Evolutionary conservation across 2,329 filamentous ascomycete genomes (phyloP).

Genomic region (Septoria linicola): DNA sequence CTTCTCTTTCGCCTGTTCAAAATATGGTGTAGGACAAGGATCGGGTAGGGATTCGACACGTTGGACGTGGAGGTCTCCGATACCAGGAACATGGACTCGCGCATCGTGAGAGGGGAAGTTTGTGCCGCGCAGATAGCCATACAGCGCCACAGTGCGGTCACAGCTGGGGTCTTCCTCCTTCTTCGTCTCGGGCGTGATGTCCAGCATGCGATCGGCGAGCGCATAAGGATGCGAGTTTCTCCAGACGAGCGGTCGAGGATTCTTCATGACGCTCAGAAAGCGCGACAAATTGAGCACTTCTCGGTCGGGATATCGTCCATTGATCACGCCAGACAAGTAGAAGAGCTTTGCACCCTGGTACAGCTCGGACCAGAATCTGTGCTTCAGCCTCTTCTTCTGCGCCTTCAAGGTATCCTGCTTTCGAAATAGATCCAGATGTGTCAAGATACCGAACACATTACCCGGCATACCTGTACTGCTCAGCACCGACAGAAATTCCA

Average conservation of each 20-base stretch:
- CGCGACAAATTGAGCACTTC: slow-evolving; percentile 94
- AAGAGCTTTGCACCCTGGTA: slow-evolving; percentile 97
- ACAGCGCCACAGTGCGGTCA: slow-evolving; percentile 85
- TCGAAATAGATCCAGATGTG: slow-evolving; percentile 90
- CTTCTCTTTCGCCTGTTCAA: slow-evolving; percentile 84
- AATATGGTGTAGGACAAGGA: slow-evolving; percentile 88
- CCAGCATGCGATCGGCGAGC: slow-evolving; percentile 88
- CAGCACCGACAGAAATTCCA: slow-evolving; percentile 96
- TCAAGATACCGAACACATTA: slow-evolving; percentile 95
- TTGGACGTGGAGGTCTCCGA: slow-evolving; percentile 82
- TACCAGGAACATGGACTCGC: slow-evolving; percentile 84
- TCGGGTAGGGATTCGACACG: slow-evolving; percentile 86
- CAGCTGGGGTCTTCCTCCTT: slow-evolving; percentile 87
- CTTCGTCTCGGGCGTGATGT: slow-evolving; percentile 88
- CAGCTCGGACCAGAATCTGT: slow-evolving; percentile 92
- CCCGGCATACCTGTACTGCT: slow-evolving; percentile 96
- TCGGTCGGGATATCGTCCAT: slow-evolving; percentile 92
- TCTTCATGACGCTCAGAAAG: slow-evolving; percentile 99
- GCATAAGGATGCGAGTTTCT: slow-evolving; percentile 94
- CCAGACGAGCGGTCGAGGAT: slow-evolving; percentile 93
- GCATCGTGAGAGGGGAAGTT: slow-evolving; percentile 87
- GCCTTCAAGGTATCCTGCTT: slow-evolving; percentile 89
- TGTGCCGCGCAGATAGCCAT: slow-evolving; percentile 90
- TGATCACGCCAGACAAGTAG: slow-evolving; percentile 93
- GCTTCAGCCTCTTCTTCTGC: slow-evolving; percentile 94